Evolutionary conservation across 1,284 basidiomycete genomes (phyloP).

Genomic region (Ganoderma lingzhi): DNA sequence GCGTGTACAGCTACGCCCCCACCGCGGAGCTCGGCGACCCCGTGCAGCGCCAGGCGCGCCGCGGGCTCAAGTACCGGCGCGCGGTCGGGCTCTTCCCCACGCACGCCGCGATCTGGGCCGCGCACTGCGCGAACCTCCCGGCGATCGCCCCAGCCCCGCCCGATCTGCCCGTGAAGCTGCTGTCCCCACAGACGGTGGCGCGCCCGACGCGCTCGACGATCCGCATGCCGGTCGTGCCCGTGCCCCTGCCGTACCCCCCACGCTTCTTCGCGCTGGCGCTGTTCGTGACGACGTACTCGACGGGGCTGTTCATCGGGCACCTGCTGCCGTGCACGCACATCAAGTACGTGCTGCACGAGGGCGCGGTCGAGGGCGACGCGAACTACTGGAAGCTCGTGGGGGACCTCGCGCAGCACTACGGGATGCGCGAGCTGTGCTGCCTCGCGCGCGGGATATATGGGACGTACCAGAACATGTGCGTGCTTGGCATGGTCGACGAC

Average conservation of each 20-base stretch:
- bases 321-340: constrained; percentile 19
- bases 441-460: constrained; percentile 25
- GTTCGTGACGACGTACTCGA: constrained; percentile 31
- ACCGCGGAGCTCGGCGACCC: constrained; percentile 8
- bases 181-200: constrained; percentile 9
- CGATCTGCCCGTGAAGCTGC: constrained; percentile 9
- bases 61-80: constrained; percentile 11
- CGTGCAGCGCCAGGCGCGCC: constrained; percentile 11
- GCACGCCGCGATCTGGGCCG: constrained; percentile 33
- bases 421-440: constrained; percentile 14
- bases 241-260: constrained; percentile 30
- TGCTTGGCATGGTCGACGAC: constrained; percentile 31
- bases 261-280: constrained; percentile 25
- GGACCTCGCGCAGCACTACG: constrained; percentile 9
- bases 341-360: constrained; percentile 1
- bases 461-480: constrained; percentile 26
- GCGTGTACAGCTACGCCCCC: constrained; percentile 23
- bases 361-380: background rate
- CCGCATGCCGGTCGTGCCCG: constrained; percentile 32
- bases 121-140: constrained; percentile 33
- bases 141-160: constrained; percentile 18
- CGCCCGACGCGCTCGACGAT: constrained; percentile 14
- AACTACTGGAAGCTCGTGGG: constrained; percentile 5
- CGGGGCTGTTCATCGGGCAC: constrained; percentile 18
- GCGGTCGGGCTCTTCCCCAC: constrained; percentile 32